These are phyloP conservation scores for Microbotryum violaceum DNA, from an alignment of 1,284 basidiomycete species.

Conservation along the genomic window DNA sequence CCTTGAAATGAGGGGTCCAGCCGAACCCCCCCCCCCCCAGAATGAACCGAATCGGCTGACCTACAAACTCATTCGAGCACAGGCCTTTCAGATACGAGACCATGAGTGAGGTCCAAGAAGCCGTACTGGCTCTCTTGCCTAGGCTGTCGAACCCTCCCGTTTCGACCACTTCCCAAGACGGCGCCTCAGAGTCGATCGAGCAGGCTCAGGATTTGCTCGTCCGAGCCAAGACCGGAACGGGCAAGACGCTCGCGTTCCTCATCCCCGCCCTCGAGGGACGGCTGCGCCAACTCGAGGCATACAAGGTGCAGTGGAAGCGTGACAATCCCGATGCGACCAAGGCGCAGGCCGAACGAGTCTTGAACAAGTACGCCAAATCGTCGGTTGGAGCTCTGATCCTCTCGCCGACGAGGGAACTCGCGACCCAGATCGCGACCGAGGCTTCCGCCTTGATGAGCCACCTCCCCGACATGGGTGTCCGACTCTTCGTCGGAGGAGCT, in stretches of 20 bases:
- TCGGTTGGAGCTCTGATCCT: conserved; percentile 73
- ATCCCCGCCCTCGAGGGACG: conserved; percentile 58
- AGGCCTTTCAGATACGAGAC: conserved; percentile 62
- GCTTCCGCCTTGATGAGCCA: conserved; percentile 67
- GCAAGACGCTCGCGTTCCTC: conserved; percentile 89
- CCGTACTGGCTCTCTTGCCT: conserved; percentile 58
- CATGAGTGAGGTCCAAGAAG: conserved; percentile 80
- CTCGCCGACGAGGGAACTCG: conserved; percentile 88
- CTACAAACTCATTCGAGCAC: conserved; percentile 5
- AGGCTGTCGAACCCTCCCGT: conserved; percentile 38
- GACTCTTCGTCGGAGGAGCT: conserved; percentile 80
- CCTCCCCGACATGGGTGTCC: conserved; percentile 77
- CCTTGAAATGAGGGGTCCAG: not conserved
- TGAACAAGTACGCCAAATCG: conserved; percentile 35
- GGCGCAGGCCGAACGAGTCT: conserved; percentile 40
- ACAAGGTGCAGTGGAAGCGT: conserved; percentile 66
- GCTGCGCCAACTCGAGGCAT: conserved; percentile 82
- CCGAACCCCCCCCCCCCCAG: not conserved
- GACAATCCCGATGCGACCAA: conserved; percentile 36
- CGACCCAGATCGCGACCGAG: conserved; percentile 86
- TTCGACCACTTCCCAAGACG: not conserved
- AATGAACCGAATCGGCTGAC: not conserved
- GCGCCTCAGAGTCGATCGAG: conserved; percentile 13
- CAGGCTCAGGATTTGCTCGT: conserved; percentile 69
- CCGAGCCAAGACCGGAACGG: conserved; percentile 88